Percentiles rank a stretch among this genome's conserved stretches.
These are phyloP conservation scores for Silene noctiflora DNA, from an alignment of 179 eudicot genomes.

Conservation along the genomic window DNA sequence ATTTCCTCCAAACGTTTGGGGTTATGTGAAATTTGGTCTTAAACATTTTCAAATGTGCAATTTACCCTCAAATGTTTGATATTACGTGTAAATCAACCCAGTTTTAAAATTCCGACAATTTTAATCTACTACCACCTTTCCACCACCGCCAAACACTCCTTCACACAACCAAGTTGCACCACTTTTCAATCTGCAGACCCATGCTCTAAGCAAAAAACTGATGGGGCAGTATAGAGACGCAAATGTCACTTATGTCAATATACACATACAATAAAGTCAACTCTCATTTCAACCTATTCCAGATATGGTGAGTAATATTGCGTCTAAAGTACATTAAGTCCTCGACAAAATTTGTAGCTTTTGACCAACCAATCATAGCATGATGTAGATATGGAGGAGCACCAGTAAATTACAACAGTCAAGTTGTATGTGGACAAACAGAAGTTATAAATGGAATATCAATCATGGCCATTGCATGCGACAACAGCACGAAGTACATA, in stretches of 20 bases:
- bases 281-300: conserved; percentile 72
- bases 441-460: conserved; percentile 40
- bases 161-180: conserved; percentile 84
- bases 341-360: conserved; percentile 27
- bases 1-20: too few species aligned
- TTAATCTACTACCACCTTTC: too few species aligned
- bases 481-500: conserved; percentile 58
- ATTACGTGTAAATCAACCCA: too few species aligned
- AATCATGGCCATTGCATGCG: conserved; percentile 60
- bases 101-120: too few species aligned
- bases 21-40: too few species aligned
- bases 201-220: conserved; percentile 60
- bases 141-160: too few species aligned
- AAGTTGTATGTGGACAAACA: conserved; percentile 39
- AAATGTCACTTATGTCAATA: conserved; percentile 66
- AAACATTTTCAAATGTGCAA: too few species aligned
- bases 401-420: conserved; percentile 39
- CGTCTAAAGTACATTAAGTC: neutral
- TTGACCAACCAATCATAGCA: conserved; percentile 54
- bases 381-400: conserved; percentile 58
- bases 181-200: conserved; percentile 76
- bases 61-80: too few species aligned
- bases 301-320: conserved; percentile 56
- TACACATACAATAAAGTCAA: conserved; percentile 65
- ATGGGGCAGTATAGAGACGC: conserved; percentile 61